Percentiles rank a stretch among this genome's conserved stretches.
Evolutionary conservation across 768 basidiomycete species (phyloP).

Genomic region (Leccinum subgranulosum): DNA sequence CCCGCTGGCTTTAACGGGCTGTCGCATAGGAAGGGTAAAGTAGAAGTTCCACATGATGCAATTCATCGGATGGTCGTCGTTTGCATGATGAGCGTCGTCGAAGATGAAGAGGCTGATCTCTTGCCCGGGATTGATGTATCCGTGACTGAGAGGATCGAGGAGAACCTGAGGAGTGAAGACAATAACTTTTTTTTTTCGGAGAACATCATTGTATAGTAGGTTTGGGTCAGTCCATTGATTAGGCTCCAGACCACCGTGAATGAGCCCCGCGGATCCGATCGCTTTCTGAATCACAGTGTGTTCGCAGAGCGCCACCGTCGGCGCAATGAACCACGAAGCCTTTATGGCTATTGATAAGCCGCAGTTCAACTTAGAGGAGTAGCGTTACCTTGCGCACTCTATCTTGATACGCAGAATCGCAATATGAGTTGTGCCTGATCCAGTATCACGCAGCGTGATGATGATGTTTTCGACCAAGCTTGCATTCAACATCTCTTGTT

Average conservation of each 20-base stretch:
- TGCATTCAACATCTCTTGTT: slow-evolving; percentile 78
- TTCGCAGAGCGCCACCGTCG: slow-evolving; percentile 71
- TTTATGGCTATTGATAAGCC: slow-evolving; percentile 24
- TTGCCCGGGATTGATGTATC: slow-evolving; percentile 56
- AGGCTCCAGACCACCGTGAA: slow-evolving; percentile 69
- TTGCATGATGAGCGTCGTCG: slow-evolving; percentile 80
- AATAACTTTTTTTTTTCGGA: slow-evolving; percentile 56
- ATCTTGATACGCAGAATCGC: slow-evolving; percentile 70
- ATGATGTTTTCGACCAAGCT: slow-evolving; percentile 64
- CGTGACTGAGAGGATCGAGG: slow-evolving; percentile 73
- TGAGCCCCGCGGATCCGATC: slow-evolving; percentile 61
- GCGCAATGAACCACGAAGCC: slow-evolving; percentile 80
- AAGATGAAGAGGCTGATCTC: slow-evolving; percentile 70
- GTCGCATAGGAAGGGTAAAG: slow-evolving; percentile 43
- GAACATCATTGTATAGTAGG: slow-evolving; percentile 53
- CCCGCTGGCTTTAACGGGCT: slow-evolving; percentile 7
- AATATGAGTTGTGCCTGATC: slow-evolving; percentile 78
- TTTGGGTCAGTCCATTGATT: slow-evolving; percentile 67
- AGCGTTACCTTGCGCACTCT: slow-evolving; percentile 61
- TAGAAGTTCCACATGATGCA: slow-evolving; percentile 77
- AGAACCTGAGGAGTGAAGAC: slow-evolving; percentile 78
- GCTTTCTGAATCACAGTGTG: slow-evolving; percentile 49
- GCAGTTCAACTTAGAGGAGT: not conserved
- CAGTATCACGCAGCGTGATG: slow-evolving; percentile 69
- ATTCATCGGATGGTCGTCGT: slow-evolving; percentile 72